These are phyloP conservation scores for Nepenthes gracilis DNA, from an alignment of 148 eudicot species.

Conservation along the genomic window DNA sequence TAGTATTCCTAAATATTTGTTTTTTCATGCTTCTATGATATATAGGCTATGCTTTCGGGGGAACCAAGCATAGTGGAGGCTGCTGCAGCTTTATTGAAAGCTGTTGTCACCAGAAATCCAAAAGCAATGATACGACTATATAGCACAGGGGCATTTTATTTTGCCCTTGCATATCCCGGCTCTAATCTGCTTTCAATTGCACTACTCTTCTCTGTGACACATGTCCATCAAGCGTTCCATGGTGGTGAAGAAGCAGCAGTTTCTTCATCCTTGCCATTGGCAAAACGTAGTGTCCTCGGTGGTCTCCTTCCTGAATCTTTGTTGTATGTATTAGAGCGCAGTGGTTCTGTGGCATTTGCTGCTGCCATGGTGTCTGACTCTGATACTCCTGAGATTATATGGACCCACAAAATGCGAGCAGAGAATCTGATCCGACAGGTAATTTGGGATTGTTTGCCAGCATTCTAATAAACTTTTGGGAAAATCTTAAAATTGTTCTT, in stretches of 20 bases:
- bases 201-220: constrained; percentile 79
- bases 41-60: constrained; percentile 90
- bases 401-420: constrained; percentile 99
- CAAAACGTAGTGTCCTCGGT: constrained; percentile 95
- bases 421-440: constrained; percentile 97
- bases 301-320: constrained; percentile 96
- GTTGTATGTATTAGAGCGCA: constrained; percentile 91
- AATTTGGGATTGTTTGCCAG: constrained; percentile 6
- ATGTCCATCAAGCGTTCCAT: constrained; percentile 97
- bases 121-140: constrained; percentile 93
- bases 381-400: constrained; percentile 97
- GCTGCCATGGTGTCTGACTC: constrained; percentile 99
- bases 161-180: constrained; percentile 97
- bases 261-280: constrained; percentile 90
- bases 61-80: constrained; percentile 92
- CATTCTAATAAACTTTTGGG: background rate
- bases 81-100: constrained; percentile 87
- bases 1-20: no score
- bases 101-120: constrained; percentile 87
- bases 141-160: constrained; percentile 94
- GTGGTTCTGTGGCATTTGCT: constrained; percentile 90
- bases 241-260: constrained; percentile 99
- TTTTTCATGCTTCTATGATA: background rate
- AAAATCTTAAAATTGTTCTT: background rate
- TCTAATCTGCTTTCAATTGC: constrained; percentile 91